Conservation (phyloP, 352 stramenopile species). For the Pythium dissotocum region DNA sequence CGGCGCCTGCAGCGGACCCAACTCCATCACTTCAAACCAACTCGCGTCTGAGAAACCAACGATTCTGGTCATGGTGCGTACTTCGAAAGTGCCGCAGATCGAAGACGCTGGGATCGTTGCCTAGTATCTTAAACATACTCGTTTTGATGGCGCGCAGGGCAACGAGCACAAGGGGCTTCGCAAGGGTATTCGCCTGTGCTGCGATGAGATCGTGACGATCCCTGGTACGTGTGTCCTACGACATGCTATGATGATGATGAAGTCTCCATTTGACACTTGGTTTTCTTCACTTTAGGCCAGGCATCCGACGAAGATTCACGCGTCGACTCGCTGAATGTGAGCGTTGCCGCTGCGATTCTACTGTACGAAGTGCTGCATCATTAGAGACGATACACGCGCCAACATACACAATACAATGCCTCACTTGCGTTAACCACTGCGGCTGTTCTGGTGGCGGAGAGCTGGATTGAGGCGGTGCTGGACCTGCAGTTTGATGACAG, state of each 20-base stretch:
- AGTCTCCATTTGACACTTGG: background rate
- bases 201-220: conserved; percentile 74
- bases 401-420: background rate
- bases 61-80: conserved; percentile 78
- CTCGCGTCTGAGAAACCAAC: conserved; percentile 51
- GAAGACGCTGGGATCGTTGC: too few relatives aligned
- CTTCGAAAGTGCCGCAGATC: background rate
- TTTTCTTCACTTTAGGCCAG: conserved; percentile 29
- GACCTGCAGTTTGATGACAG: background rate
- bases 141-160: conserved; percentile 31
- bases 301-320: conserved; percentile 58
- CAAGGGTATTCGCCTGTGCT: conserved; percentile 71
- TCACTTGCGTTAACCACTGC: background rate
- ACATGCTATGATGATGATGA: background rate
- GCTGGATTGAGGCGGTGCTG: conserved; percentile 6
- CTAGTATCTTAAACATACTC: background rate
- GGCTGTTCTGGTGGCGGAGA: background rate
- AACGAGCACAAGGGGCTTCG: conserved; percentile 80
- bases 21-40: conserved; percentile 65
- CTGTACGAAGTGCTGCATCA: conserved; percentile 79
- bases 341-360: conserved; percentile 71
- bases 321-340: conserved; percentile 85
- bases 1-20: conserved; percentile 68
- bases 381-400: conserved; percentile 21
- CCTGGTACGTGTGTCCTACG: conserved; percentile 31